Percentiles rank a stretch among this genome's conserved stretches.
These are phyloP conservation scores for Dalbergia oliveri DNA, from an alignment of 306 rosid genomes.

Conservation along the genomic window DNA sequence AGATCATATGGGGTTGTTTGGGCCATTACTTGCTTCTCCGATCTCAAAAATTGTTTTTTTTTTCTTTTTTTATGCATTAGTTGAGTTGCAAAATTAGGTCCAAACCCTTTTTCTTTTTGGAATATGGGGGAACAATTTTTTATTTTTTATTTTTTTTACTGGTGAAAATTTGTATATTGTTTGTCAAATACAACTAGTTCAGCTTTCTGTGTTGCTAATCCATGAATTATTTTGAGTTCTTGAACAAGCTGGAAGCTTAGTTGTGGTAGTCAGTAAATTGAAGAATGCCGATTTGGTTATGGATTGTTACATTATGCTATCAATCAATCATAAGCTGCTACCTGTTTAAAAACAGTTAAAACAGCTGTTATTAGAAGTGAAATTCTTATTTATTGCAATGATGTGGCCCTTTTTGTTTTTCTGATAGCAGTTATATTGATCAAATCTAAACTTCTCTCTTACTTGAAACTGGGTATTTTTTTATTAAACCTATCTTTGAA, in stretches of 20 bases:
- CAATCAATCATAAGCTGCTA: neutral
- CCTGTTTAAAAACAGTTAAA: neutral
- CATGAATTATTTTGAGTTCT: neutral
- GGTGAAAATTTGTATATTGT: neutral
- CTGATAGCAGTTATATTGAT: conserved; percentile 12
- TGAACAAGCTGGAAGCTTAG: conserved; percentile 11
- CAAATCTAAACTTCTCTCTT: neutral
- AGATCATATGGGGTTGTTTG: neutral
- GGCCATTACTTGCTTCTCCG: neutral
- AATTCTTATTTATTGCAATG: neutral
- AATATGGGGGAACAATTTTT: neutral
- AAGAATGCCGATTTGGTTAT: neutral
- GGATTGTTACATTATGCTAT: neutral
- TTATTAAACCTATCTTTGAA: neutral
- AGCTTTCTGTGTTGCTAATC: neutral
- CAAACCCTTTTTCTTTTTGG: neutral
- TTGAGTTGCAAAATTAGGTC: neutral
- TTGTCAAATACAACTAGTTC: neutral
- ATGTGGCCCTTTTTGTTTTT: neutral
- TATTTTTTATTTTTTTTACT: too few species aligned
- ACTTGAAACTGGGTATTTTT: neutral
- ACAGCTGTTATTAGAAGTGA: conserved; percentile 5
- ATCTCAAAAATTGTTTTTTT: neutral
- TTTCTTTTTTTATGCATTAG: neutral
- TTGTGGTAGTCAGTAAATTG: conserved; percentile 2